phyloP scores from a whole-genome alignment of 306 rosid genomes.

The Corylus americana region DNA sequence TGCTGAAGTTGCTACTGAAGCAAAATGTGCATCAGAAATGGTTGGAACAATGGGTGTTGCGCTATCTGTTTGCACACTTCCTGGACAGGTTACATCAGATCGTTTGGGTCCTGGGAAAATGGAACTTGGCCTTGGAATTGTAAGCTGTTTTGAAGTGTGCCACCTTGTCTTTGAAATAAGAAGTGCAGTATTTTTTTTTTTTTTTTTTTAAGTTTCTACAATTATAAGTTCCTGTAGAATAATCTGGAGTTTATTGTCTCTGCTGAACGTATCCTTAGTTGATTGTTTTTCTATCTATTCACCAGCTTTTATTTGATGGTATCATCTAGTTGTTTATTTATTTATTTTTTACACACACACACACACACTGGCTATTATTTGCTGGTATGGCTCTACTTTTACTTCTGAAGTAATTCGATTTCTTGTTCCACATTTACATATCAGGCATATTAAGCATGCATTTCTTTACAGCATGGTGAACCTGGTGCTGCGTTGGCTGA shows the following conservation, averaged over 20 bases:
- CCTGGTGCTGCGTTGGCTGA: conserved; percentile 88
- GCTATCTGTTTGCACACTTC: conserved; percentile 77
- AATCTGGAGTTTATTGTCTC: background rate
- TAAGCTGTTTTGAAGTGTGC: conserved; percentile 42
- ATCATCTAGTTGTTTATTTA: background rate
- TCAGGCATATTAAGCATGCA: conserved; percentile 31
- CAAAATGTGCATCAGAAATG: conserved; percentile 80
- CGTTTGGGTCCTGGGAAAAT: conserved; percentile 89
- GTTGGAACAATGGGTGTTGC: conserved; percentile 99
- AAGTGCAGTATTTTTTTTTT: background rate
- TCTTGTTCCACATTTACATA: conserved; percentile 17
- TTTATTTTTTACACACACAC: background rate
- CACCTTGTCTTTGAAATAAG: conserved; percentile 8
- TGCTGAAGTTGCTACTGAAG: conserved; percentile 76
- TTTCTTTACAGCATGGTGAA: conserved; percentile 81
- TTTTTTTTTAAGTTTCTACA: background rate
- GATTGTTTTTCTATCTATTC: background rate
- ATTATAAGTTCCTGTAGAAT: background rate
- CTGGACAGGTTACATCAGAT: conserved; percentile 85
- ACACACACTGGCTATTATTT: background rate
- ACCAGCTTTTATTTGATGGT: background rate
- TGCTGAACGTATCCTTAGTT: background rate
- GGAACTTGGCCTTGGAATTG: conserved; percentile 97
- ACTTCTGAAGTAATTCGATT: conserved; percentile 14
- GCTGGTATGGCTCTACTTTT: conserved; percentile 1